Percentiles rank a stretch among this genome's conserved stretches.
phyloP scores from a whole-genome alignment of 805 yeast genomes.

The Saccharomycopsis sp. region DNA sequence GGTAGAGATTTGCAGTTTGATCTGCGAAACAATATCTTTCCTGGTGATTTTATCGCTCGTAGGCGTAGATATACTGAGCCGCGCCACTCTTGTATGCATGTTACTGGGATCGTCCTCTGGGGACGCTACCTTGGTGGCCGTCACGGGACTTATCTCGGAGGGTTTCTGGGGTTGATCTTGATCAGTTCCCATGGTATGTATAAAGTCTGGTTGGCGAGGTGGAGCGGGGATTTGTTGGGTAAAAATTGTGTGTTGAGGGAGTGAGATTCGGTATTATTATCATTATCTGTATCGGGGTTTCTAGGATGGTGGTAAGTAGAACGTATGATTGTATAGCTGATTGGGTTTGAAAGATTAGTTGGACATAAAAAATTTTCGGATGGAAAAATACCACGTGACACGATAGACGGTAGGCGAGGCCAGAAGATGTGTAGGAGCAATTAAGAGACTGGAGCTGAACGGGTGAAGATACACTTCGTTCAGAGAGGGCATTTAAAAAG shows the following conservation, averaged over 20 bases:
- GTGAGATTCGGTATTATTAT: neutral
- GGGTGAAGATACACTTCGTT: too few species aligned
- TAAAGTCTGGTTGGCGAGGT: neutral
- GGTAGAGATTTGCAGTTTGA: constrained; percentile 8
- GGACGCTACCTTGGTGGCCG: neutral
- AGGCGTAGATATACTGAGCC: constrained; percentile 27
- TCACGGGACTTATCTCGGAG: neutral
- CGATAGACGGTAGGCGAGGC: too few species aligned
- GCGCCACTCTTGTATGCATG: constrained; percentile 25
- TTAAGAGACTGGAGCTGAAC: too few species aligned
- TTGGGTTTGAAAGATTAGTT: too few species aligned
- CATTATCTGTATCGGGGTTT: neutral
- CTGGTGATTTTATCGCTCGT: constrained; percentile 12
- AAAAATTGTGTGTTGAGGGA: neutral
- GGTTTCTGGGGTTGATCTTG: neutral
- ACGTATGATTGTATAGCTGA: too few species aligned
- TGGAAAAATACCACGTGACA: neutral
- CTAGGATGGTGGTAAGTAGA: too few species aligned
- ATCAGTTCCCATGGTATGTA: neutral
- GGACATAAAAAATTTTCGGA: neutral
- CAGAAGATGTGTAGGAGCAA: too few species aligned
- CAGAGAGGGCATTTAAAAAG: too few species aligned
- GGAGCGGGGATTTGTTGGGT: neutral
- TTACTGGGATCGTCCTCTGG: constrained; percentile 17
- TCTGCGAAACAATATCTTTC: constrained; percentile 12